Percentiles rank a stretch among this genome's conserved stretches.
phyloP scores from a whole-genome alignment of 1,284 basidiomycete species.

The Flammula alnicola region DNA sequence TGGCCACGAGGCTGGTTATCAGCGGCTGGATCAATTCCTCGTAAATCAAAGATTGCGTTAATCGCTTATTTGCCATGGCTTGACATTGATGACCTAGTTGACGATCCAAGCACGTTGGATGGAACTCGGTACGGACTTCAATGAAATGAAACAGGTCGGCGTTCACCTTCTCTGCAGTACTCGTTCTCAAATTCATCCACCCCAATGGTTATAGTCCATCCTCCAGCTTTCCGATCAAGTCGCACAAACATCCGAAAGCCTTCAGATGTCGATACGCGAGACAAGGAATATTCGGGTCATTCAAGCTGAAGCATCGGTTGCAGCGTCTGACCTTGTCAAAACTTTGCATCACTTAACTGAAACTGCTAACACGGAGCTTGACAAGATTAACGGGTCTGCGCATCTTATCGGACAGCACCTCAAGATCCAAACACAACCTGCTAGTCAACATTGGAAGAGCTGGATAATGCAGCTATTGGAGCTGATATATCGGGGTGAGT shows the following conservation, averaged over 20 bases:
- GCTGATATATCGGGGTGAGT: slow-evolving; percentile 18
- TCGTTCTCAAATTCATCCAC: neutral
- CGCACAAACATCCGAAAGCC: slow-evolving; percentile 6
- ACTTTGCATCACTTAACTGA: slow-evolving; percentile 42
- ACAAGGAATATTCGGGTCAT: slow-evolving; percentile 19
- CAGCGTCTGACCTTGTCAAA: slow-evolving; percentile 39
- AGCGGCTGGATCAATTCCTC: slow-evolving; percentile 7
- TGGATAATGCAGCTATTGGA: slow-evolving; percentile 11
- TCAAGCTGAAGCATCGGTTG: slow-evolving; percentile 34
- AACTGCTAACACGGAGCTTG: slow-evolving; percentile 45
- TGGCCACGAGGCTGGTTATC: slow-evolving; percentile 9
- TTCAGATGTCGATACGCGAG: slow-evolving; percentile 2
- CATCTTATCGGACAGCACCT: slow-evolving; percentile 17
- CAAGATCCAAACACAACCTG: slow-evolving; percentile 1
- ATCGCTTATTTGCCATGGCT: neutral
- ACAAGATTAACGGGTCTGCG: slow-evolving; percentile 49
- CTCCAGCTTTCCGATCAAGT: slow-evolving; percentile 14
- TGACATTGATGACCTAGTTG: slow-evolving; percentile 2
- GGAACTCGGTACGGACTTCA: slow-evolving; percentile 11
- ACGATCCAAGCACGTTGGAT: slow-evolving; percentile 14
- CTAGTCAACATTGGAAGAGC: slow-evolving; percentile 8
- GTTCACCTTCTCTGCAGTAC: neutral
- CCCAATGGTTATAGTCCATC: slow-evolving; percentile 7
- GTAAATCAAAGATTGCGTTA: slow-evolving; percentile 5
- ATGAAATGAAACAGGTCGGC: slow-evolving; percentile 17